These are phyloP conservation scores for Lipomyces kockii DNA, from an alignment of 805 yeast genomes.

Conservation along the genomic window DNA sequence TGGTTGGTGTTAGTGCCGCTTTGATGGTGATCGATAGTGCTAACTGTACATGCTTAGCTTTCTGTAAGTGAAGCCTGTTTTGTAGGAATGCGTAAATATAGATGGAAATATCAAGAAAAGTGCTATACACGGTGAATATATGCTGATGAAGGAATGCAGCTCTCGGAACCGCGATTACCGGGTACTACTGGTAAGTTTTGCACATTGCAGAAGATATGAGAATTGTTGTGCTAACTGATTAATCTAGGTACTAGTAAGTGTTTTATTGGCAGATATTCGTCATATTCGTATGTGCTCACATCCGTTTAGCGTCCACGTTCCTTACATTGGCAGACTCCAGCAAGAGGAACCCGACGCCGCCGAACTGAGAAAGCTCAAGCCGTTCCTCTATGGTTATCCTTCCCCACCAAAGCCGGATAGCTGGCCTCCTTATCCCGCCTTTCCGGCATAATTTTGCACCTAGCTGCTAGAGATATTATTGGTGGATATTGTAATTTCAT, in stretches of 20 bases:
- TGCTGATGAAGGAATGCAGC: conserved; percentile 6
- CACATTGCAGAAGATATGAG: background rate
- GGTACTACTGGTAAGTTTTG: conserved; percentile 24
- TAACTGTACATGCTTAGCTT: background rate
- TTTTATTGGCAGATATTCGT: background rate
- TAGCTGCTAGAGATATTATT: background rate
- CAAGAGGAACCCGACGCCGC: background rate
- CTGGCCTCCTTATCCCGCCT: conserved; percentile 1
- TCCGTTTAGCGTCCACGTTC: conserved; percentile 20
- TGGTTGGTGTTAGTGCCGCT: no score
- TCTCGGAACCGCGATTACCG: conserved; percentile 4
- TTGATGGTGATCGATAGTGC: background rate
- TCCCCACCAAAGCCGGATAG: background rate
- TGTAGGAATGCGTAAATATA: background rate
- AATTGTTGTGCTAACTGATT: background rate
- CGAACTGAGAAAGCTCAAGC: background rate
- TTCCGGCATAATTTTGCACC: background rate
- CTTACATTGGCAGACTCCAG: conserved; percentile 10
- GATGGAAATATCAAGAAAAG: background rate
- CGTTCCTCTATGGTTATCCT: background rate
- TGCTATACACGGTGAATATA: background rate
- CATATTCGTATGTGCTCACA: conserved; percentile 5
- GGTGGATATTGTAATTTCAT: background rate
- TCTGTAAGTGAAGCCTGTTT: conserved; percentile 1
- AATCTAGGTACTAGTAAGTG: conserved; percentile 24